Base-by-base conservation (phyloP, 1,284 basidiomycete genomes). In the Blastosporella zonata region DNA sequence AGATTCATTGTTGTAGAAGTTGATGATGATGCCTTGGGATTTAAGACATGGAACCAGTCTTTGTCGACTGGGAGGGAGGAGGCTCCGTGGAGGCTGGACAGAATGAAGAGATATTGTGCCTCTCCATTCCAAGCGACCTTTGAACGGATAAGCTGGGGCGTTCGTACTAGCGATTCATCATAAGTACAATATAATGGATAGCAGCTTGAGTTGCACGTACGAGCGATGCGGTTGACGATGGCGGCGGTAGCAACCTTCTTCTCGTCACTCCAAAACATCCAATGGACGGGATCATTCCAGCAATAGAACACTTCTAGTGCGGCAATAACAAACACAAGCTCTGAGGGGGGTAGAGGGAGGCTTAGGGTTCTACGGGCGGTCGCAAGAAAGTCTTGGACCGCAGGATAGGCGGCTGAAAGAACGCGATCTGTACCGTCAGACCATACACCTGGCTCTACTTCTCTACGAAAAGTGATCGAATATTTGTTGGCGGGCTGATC, bases 181-280 rank as follows among this genome's bases (percentile, higher is more conserved):
- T 27, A 25, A 43, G 51, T 12, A 47, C 15, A 12, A 37, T 51
- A 50, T 46, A 43, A 43, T 35, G 52, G 10, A 36, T 2, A 12
- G 31, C 9, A 33, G 18, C 13, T 21, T 20, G 18, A 22, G 29
- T 35, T 35, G 27, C 18, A 69, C 74, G 59, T 62, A 77, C 75
- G 59, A 33, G 69, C 62, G 45, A 74, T 67, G 43, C 65, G 66
- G 54, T 70, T 69, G 33, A 77, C 70, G 25, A 67, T 56, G 28
- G 61, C 62, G 17, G 69, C 71, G 8, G 69, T 72, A 42, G 61
- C 54, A 40, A 57, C 50, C 56, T 67, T 69, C 47, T 61, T 64
- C 28, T 64, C 64, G 46, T 65, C 63, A 44, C 62, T 63, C 75
- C 75, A 78, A 56, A 78, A 74, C 43, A 75, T 58, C 73, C 72